Percentiles rank a stretch among this genome's conserved stretches.
These are phyloP conservation scores for Moesziomyces globuligerus DNA, from an alignment of 1,284 basidiomycete species.

Conservation along the genomic window DNA sequence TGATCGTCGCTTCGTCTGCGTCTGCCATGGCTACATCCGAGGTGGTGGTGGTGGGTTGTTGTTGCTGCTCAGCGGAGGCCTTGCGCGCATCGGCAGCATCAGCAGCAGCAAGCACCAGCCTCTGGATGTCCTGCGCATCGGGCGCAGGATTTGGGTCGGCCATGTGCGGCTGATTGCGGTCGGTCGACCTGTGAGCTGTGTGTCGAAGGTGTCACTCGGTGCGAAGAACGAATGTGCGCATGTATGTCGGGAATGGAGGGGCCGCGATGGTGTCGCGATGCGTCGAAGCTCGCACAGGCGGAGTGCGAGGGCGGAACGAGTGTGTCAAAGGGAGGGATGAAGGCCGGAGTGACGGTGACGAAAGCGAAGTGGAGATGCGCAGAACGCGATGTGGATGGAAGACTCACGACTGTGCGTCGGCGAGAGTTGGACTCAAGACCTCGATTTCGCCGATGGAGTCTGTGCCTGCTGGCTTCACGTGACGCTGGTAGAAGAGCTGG, in stretches of 20 bases:
- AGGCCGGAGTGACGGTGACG: neutral
- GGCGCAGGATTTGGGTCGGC: constrained; percentile 35
- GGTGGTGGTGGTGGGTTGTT: constrained; percentile 6
- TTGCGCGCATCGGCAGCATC: constrained; percentile 25
- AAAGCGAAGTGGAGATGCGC: constrained; percentile 10
- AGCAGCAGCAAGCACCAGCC: constrained; percentile 19
- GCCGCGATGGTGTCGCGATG: neutral
- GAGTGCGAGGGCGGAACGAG: constrained; percentile 3
- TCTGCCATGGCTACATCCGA: constrained; percentile 20
- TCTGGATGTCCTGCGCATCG: constrained; percentile 42
- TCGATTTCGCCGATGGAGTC: constrained; percentile 17
- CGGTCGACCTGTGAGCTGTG: constrained; percentile 11
- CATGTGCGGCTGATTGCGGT: constrained; percentile 29
- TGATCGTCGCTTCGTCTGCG: constrained; percentile 2
- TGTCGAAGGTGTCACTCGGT: neutral
- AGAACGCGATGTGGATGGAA: constrained; percentile 6
- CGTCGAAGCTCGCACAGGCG: neutral
- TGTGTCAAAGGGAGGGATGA: neutral
- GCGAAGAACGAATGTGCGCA: constrained; percentile 8
- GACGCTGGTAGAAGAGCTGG: too few species aligned
- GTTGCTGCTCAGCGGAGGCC: constrained; percentile 7
- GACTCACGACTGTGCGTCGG: neutral
- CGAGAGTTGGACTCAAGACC: constrained; percentile 1
- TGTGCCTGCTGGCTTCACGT: constrained; percentile 21
- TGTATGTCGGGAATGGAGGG: constrained; percentile 3